Percentiles rank a stretch among this genome's conserved stretches.
Evolutionary conservation across 805 yeast genomes (phyloP).

Genomic region (Metschnikowia henanensis): DNA sequence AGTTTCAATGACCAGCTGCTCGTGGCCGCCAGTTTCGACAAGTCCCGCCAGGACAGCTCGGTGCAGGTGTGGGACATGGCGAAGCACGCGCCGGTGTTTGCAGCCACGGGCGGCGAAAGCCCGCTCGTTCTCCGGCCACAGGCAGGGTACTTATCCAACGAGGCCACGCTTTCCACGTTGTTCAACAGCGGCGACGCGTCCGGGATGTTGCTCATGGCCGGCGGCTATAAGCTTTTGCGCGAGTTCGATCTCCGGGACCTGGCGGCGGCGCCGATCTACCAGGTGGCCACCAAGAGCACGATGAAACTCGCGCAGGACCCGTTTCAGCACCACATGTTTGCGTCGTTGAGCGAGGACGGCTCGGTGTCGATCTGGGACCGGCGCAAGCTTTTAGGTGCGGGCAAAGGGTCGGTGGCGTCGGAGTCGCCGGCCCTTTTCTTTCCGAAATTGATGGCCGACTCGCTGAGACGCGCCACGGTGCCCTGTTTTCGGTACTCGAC

Average conservation of each 20-base stretch:
- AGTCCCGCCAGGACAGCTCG: conserved; percentile 73
- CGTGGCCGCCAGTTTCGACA: conserved; percentile 77
- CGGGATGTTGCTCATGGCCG: conserved; percentile 51
- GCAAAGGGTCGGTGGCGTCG: conserved; percentile 25
- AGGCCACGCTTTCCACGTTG: conserved; percentile 65
- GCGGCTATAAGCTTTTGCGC: conserved; percentile 73
- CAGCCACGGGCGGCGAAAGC: conserved; percentile 32
- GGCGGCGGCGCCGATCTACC: conserved; percentile 52
- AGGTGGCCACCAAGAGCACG: conserved; percentile 73
- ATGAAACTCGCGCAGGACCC: conserved; percentile 70
- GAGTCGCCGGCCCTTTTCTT: conserved; percentile 63
- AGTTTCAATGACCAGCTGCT: conserved; percentile 66
- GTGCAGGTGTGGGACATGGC: conserved; percentile 79
- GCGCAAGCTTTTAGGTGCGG: conserved; percentile 46
- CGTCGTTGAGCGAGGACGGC: conserved; percentile 82
- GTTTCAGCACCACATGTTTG: conserved; percentile 62
- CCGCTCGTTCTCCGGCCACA: conserved; percentile 55
- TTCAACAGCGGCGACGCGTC: conserved; percentile 42
- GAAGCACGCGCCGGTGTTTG: conserved; percentile 46
- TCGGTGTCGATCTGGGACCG: conserved; percentile 82
- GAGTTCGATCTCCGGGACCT: conserved; percentile 74
- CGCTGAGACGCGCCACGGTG: conserved; percentile 54
- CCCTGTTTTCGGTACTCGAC: conserved; percentile 73
- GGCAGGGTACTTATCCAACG: conserved; percentile 65
- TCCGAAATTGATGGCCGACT: conserved; percentile 58